Evolutionary conservation across 2,329 filamentous ascomycete species (phyloP), one percentile per base, ranked within the genome.

Genomic region (Sarocladium oryzae): DNA sequence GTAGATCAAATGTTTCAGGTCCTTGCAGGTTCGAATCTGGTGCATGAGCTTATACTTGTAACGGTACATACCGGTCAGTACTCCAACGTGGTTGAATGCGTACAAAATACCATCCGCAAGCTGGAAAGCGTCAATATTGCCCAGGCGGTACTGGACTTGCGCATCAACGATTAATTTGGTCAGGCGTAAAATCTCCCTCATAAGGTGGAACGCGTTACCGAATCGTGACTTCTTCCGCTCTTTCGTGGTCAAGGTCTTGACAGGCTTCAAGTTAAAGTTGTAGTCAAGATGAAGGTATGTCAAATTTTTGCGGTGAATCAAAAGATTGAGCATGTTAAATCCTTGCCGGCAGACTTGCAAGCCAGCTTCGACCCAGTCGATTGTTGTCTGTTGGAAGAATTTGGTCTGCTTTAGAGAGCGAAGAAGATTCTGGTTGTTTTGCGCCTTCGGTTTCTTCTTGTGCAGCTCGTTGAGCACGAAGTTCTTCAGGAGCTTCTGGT

Each of bases 21-120:
- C 93, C 71, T 99, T 99, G 77, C 93, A 99, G 1, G 93, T 95
- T 60, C 93, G 89, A 61, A 99, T 99, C 69, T 99, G 93, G 67
- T 99, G 93, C 93, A 99, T 99, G 52, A 99, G 78, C 77, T 99
- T 99, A 76, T 99, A 99, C 77, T 99, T 99, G 80, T 99, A 99
- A 55, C 93, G 87, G 72, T 99, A 99, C 93, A 99, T 99, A 66
- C 93, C 93, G 15, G 93, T 99, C 55, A 99, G 76, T 69, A 99
- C 95, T 55, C 93, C 93, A 52, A 99, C 93, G 61, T 99, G 93
- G 71, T 99, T 99, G 75, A 99, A 99, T 16, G 93, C 95, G 61
- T 99, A 99, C n/a, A 97, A 76, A 52, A 99, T 99, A 68, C 93
- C 93, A 68, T 99, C 93, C 3, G 93, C 93, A 57, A 99, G 84